Evolutionary conservation across 176 grass and related monocot genomes (phyloP).

Genomic region (Aechmea fasciata): DNA sequence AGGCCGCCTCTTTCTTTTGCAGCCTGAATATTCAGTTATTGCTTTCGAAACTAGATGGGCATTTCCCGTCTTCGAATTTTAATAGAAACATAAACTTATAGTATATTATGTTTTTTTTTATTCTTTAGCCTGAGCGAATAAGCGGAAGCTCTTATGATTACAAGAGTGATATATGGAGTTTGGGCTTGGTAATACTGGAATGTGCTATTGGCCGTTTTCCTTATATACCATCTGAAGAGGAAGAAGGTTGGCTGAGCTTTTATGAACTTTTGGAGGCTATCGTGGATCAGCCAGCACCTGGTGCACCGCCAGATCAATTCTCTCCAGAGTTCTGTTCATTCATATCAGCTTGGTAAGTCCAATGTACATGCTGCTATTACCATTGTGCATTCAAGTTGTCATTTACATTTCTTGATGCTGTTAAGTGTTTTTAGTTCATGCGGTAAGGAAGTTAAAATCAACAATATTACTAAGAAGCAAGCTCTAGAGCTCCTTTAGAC

Average conservation of each 20-base stretch:
- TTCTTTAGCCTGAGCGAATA: constrained; percentile 72
- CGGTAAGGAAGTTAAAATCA: too few species aligned
- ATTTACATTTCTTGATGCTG: too few species aligned
- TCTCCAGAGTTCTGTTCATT: constrained; percentile 93
- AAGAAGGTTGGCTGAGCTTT: constrained; percentile 71
- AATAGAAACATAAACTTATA: constrained; percentile 11
- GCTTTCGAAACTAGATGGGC: background rate
- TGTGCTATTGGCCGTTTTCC: constrained; percentile 89
- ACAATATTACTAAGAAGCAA: too few species aligned
- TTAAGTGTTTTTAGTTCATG: too few species aligned
- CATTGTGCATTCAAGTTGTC: too few species aligned
- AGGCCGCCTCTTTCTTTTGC: too few species aligned
- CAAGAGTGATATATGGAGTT: constrained; percentile 98
- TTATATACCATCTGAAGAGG: constrained; percentile 68
- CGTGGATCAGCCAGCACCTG: constrained; percentile 89
- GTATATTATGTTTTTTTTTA: constrained; percentile 18
- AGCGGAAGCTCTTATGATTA: constrained; percentile 92
- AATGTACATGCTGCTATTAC: background rate
- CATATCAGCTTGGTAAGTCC: constrained; percentile 67
- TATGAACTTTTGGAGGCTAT: constrained; percentile 96
- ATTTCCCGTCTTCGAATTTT: background rate
- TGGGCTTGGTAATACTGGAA: constrained; percentile 90
- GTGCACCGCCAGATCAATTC: constrained; percentile 79
- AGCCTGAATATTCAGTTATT: background rate
- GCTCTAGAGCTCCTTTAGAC: too few species aligned